phyloP scores from a whole-genome alignment of 805 yeast genomes.

The Ogataea haglerorum region DNA sequence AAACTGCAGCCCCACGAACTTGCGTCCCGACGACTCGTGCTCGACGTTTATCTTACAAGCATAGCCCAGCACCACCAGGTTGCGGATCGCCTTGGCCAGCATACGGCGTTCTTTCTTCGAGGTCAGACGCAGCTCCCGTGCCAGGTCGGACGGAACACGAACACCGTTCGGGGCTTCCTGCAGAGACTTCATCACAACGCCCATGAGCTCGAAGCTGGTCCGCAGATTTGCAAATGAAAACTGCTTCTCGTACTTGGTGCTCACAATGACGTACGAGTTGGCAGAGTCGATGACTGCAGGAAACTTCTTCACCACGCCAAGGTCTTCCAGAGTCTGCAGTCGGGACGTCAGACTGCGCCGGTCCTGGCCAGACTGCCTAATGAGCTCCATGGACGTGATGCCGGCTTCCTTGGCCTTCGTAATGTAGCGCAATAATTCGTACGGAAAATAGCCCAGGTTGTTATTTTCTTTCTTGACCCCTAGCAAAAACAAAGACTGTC shows the following conservation, averaged over 20 bases:
- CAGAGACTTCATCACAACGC: conserved; percentile 44
- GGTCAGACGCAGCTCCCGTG: conserved; percentile 53
- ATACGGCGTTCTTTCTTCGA: conserved; percentile 34
- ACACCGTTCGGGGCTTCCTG: conserved; percentile 58
- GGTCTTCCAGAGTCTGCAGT: conserved; percentile 49
- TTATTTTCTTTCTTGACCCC: conserved; percentile 52
- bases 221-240: conserved; percentile 14
- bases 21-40: conserved; percentile 22
- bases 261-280: conserved; percentile 52
- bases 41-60: conserved; percentile 24
- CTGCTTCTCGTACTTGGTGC: conserved; percentile 39
- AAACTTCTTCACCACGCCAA: conserved; percentile 44
- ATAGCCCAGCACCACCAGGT: conserved; percentile 41
- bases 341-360: conserved; percentile 66
- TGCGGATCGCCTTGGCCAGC: conserved; percentile 43
- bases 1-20: conserved; percentile 24
- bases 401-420: conserved; percentile 57
- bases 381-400: conserved; percentile 55
- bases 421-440: conserved; percentile 53
- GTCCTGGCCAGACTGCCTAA: conserved; percentile 61
- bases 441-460: conserved; percentile 53
- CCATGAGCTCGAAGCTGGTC: conserved; percentile 20
- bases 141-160: conserved; percentile 59
- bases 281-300: conserved; percentile 41
- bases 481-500: conserved; percentile 55